Evolutionary conservation across 2,329 filamentous ascomycete species (phyloP).

Genomic region (Botrytis elliptica): DNA sequence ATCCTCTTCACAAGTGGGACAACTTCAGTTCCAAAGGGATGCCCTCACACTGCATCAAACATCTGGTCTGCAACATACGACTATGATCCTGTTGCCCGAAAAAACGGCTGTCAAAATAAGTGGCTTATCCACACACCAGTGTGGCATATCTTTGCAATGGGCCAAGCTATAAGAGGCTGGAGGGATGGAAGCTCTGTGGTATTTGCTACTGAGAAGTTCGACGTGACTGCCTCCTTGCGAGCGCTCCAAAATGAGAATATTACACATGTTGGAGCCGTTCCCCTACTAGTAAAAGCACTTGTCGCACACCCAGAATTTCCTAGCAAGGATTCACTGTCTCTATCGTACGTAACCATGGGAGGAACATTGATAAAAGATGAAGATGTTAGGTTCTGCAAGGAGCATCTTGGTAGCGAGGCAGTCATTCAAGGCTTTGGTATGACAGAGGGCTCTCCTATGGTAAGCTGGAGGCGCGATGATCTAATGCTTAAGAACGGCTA

Average conservation of each 20-base stretch:
- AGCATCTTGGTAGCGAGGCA: constrained; percentile 8
- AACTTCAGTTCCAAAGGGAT: neutral
- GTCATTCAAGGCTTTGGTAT: constrained; percentile 19
- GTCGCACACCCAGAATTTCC: neutral
- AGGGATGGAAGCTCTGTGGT: constrained; percentile 49
- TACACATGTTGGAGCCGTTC: neutral
- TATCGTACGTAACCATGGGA: constrained; percentile 18
- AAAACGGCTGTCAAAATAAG: neutral
- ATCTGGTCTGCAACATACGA: neutral
- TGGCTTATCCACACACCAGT: constrained; percentile 22
- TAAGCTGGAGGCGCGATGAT: constrained; percentile 18
- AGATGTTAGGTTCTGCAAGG: constrained; percentile 19
- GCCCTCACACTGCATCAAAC: neutral
- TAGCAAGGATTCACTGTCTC: neutral
- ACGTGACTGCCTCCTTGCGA: constrained; percentile 45
- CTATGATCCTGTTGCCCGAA: neutral
- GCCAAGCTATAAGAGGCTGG: constrained; percentile 15
- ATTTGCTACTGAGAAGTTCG: constrained; percentile 65
- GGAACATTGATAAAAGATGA: constrained; percentile 23
- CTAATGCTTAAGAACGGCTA: neutral
- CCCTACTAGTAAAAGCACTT: neutral
- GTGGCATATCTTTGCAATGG: constrained; percentile 22
- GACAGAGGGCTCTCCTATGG: constrained; percentile 21
- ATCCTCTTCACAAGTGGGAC: neutral
- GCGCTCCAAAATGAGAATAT: neutral